Base-by-base conservation (phyloP, 768 basidiomycete genomes). In the Leccinum ochraceum region DNA sequence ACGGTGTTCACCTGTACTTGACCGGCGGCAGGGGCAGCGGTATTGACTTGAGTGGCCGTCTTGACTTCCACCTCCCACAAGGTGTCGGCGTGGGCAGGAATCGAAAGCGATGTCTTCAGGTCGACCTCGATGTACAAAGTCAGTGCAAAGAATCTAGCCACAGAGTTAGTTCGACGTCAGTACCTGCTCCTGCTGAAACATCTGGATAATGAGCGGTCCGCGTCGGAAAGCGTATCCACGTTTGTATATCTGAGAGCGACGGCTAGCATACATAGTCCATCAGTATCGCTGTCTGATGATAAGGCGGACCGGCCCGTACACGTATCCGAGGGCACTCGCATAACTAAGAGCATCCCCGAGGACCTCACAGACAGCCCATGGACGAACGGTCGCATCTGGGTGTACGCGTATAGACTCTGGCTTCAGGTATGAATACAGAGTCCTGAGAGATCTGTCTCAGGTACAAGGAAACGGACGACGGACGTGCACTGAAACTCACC, bases 31-130 rank as follows among this genome's bases (percentile, higher is more conserved):
- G 72, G 60, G 24, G 66, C 72, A 0, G 87, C 89, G 60, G 90
- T 91, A 16, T 88, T 84, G 49, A 90, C 85, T 6, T 92, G 92
- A 3, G 81, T 79, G 2, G 90, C 89, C 1, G 92, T 92, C 72
- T 90, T 92, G 54, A 92, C 91, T 76, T 94, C 89, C 39, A 94
- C 90, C 70, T 93, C 88, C 92, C 92, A 94, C 6, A 91, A 79
- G 0, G 90, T 90, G 65, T 90, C 90, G 8, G 85, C 75, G 58
- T 90, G 88, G n/a, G 89, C 89, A 39, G 89, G 87, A 50, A 86
- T 87, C 0, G 89, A 86, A 64, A 87, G 84, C 56, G 86, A 86
- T 5, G 89, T 91, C 73, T 83, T 89, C 0, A 83, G 81, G 66
- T 92, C 89, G 36, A 89, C 82, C 90, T 94, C 49, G 59, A 49